phyloP scores from a whole-genome alignment of 2,329 filamentous ascomycete species.

The Aspergillus neotritici region DNA sequence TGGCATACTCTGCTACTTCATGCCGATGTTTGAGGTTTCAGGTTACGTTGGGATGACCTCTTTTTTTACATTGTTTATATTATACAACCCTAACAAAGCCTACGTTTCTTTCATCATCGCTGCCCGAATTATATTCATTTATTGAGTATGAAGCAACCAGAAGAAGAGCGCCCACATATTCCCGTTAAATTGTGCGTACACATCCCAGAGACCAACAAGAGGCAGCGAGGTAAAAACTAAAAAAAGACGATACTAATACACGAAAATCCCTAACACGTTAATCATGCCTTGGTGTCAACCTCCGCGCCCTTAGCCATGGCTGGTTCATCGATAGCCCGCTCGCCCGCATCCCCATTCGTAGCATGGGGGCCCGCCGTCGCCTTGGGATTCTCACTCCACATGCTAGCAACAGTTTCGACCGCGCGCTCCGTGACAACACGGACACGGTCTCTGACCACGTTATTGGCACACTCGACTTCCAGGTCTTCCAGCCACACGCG shows the following conservation, averaged over 20 bases:
- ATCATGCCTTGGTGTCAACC: constrained; percentile 22
- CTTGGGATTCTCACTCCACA: constrained; percentile 43
- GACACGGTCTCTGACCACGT: constrained; percentile 75
- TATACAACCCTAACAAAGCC: no score
- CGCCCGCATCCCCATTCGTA: constrained; percentile 20
- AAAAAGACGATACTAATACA: constrained; percentile 12
- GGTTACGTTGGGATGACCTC: no score
- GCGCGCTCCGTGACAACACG: constrained; percentile 84
- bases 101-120: no score
- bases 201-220: no score
- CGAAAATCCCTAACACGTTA: constrained; percentile 3
- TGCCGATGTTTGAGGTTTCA: no score
- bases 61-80: no score
- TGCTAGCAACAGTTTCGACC: constrained; percentile 75
- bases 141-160: no score
- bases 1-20: no score
- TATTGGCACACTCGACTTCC: constrained; percentile 79
- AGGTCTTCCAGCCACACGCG: constrained; percentile 88
- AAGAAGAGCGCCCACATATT: no score
- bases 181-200: no score
- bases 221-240: no score
- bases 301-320: constrained; percentile 15
- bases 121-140: no score
- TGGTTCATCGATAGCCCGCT: constrained; percentile 9
- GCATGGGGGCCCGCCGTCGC: constrained; percentile 10